Conservation (phyloP, 768 basidiomycete species). For the Tephrocybe sp. region DNA sequence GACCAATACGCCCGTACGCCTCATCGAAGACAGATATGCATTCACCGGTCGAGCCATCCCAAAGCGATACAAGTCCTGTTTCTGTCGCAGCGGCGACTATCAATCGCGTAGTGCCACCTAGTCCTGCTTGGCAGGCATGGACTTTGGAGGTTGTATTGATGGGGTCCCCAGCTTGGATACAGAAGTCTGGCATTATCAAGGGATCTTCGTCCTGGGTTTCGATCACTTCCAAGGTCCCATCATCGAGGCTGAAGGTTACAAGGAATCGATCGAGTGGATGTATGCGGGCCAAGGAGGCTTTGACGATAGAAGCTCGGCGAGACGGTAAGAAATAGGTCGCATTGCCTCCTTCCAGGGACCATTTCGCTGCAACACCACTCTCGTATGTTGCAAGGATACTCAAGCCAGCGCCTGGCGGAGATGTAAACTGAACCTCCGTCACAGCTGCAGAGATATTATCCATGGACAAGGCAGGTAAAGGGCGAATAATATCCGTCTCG, state of each 20-base stretch:
- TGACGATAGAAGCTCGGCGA: constrained; percentile 41
- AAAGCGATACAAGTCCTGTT: constrained; percentile 67
- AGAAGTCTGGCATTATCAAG: constrained; percentile 42
- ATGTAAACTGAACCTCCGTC: constrained; percentile 49
- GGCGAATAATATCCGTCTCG: constrained; percentile 32
- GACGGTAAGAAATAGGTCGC: constrained; percentile 42
- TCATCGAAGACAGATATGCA: constrained; percentile 63
- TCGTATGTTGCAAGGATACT: constrained; percentile 53
- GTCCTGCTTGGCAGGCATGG: constrained; percentile 49
- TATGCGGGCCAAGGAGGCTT: constrained; percentile 47
- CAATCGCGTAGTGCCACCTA: constrained; percentile 48
- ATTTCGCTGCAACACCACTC: constrained; percentile 56
- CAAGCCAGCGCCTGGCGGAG: constrained; percentile 14
- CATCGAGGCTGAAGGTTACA: constrained; percentile 59
- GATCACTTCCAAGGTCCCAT: constrained; percentile 63
- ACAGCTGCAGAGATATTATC: constrained; percentile 47
- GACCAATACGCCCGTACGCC: constrained; percentile 52
- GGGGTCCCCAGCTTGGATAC: constrained; percentile 57
- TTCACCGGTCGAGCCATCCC: constrained; percentile 68
- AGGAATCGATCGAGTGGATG: constrained; percentile 44
- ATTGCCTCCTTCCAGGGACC: constrained; percentile 37
- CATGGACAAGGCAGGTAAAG: constrained; percentile 39
- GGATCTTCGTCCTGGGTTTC: constrained; percentile 48
- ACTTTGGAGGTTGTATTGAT: constrained; percentile 51
- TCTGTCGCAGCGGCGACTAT: constrained; percentile 64